Base-by-base conservation (phyloP, 352 stramenopile genomes). In the Phytophthora citricola region DNA sequence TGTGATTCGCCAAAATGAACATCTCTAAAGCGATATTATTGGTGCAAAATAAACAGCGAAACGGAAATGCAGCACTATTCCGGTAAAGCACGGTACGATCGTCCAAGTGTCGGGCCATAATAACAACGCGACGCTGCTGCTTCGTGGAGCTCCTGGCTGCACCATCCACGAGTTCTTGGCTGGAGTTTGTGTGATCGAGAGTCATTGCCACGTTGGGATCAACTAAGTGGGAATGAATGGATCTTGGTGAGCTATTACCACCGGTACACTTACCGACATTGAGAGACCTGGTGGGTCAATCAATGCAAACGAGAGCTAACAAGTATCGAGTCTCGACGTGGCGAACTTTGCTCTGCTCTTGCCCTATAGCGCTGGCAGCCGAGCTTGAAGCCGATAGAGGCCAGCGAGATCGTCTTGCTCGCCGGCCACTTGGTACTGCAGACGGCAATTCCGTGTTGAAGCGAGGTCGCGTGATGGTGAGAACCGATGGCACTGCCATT, bases 1-100 rank as follows among this genome's bases (percentile, higher is more conserved):
- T 40, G 1, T 32, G 24, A 77, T 77, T 77, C 50, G 69, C 59
- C 34, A 38, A 74, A 77, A 74, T 53, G 4, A 20, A 0, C 4
- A 15, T 3, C 0, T 20, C 0, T 41, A 15, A 41, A 43, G 12
- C 9, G 14, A 32, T 61, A 1, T 34, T 24, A 74, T 70, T 74
- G 66, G 66, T 55, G 38, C 26, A 73, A 65, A 66, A 34, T 26
- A 26, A 12, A n/a, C 15, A 2, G 8, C 12, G 63, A 71, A 71
- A 71, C 63, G 55, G 63, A 61, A 57, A 45, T 34, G 44, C 31
- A 8, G 15, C 29, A 61, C 29, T 53, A 52, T 38, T 64, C 46
- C 57, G 40, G 22, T 34, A 14, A 11, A 8, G 11, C 26, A 66
- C 47, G 39, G 47, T 63, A 48, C 24, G 2, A 27, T 31, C 3